A percentile compares a stretch with the other conserved stretches of the same genome.
These are phyloP conservation scores for Metschnikowia baotianmanensis DNA, from an alignment of 805 yeast species.

Conservation along the genomic window DNA sequence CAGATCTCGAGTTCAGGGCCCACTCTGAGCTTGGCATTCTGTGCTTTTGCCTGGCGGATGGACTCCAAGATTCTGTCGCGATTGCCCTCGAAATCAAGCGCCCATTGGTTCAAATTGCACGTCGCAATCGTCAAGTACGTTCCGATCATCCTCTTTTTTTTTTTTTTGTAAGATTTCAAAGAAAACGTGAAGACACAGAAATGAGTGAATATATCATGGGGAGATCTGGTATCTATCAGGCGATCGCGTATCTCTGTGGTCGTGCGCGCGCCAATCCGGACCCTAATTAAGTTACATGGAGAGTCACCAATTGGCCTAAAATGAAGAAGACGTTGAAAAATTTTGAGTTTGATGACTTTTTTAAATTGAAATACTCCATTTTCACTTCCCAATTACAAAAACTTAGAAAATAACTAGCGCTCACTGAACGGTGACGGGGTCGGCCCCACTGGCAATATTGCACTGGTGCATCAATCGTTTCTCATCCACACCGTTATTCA, in stretches of 20 bases:
- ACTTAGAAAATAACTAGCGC: not conserved
- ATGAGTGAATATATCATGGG: no score
- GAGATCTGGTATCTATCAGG: no score
- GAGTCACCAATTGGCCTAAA: no score
- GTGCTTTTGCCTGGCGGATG: slow-evolving; percentile 69
- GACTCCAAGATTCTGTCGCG: slow-evolving; percentile 86
- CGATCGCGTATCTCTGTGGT: no score
- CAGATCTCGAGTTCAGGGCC: slow-evolving; percentile 96
- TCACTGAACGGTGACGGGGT: slow-evolving; percentile 42
- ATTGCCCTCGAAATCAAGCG: slow-evolving; percentile 95
- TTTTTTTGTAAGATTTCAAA: no score
- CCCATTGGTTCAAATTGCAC: slow-evolving; percentile 98
- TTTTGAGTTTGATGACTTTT: no score
- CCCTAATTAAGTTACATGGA: no score
- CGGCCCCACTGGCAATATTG: slow-evolving; percentile 79
- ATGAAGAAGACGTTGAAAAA: no score
- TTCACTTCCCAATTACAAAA: not conserved
- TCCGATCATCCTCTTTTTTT: slow-evolving; percentile 61
- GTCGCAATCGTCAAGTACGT: slow-evolving; percentile 88
- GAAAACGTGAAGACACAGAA: no score
- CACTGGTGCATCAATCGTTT: slow-evolving; percentile 91
- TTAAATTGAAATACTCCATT: no score
- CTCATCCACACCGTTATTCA: slow-evolving; percentile 55
- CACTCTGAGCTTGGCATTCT: slow-evolving; percentile 79
- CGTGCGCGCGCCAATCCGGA: no score